A percentile compares a stretch with the other conserved stretches of the same genome.
phyloP scores from a whole-genome alignment of 495 filamentous ascomycete species.

The Podospora comata region DNA sequence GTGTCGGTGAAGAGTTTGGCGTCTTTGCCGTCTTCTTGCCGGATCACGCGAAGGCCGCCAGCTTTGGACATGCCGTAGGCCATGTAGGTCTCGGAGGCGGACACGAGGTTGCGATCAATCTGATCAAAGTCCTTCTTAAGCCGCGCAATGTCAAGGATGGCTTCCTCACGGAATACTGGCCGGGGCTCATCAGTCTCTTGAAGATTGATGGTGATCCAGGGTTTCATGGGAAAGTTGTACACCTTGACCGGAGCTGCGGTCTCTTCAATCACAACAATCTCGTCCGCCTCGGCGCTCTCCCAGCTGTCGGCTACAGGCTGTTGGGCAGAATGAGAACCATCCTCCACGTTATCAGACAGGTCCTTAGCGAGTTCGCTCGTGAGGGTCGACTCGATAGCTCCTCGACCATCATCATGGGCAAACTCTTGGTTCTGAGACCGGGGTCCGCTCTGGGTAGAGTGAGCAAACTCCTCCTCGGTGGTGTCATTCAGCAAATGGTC shows the following conservation, averaged over 20 bases:
- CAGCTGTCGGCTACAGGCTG: conserved; percentile 64
- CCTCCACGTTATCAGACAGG: conserved; percentile 57
- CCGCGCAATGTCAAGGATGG: conserved; percentile 81
- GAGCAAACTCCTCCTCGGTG: conserved; percentile 46
- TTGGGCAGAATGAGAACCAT: conserved; percentile 45
- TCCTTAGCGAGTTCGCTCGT: conserved; percentile 52
- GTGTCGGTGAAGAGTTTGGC: conserved; percentile 83
- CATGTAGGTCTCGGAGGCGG: conserved; percentile 88
- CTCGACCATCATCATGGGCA: conserved; percentile 51
- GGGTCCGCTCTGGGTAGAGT: conserved; percentile 44
- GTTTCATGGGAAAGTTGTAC: conserved; percentile 92
- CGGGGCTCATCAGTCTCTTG: conserved; percentile 48
- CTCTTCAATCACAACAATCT: conserved; percentile 69
- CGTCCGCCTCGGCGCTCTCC: conserved; percentile 71
- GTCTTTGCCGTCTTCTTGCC: conserved; percentile 87
- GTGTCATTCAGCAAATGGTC: conserved; percentile 42
- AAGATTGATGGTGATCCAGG: conserved; percentile 78
- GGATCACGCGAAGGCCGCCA: conserved; percentile 85
- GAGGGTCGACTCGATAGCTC: conserved; percentile 50
- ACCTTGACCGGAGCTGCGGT: conserved; percentile 65
- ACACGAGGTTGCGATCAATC: conserved; percentile 85
- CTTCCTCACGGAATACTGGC: conserved; percentile 61
- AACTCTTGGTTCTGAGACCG: conserved; percentile 55
- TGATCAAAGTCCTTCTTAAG: conserved; percentile 98
- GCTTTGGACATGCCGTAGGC: conserved; percentile 89